A percentile compares a stretch with the other conserved stretches of the same genome.
Evolutionary conservation across 1,284 basidiomycete species (phyloP).

Genomic region (Phlebopus sp.): DNA sequence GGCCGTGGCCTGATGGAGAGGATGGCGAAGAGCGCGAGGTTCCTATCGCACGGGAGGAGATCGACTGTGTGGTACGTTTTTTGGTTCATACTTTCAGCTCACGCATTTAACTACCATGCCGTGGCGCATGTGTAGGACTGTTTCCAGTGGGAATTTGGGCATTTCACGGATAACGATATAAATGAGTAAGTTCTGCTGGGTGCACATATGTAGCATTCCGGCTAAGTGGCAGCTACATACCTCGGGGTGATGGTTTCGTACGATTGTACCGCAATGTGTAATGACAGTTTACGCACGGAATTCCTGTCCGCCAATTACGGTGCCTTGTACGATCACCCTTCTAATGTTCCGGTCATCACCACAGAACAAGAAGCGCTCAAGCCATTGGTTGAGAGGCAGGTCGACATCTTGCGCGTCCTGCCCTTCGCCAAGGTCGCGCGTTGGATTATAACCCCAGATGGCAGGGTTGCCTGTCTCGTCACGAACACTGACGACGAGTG

Average conservation of each 20-base stretch:
- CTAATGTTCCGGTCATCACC: conserved; percentile 89
- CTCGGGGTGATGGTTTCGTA: neutral
- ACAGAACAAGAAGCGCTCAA: conserved; percentile 78
- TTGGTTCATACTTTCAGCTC: neutral
- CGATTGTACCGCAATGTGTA: neutral
- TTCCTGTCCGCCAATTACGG: conserved; percentile 68
- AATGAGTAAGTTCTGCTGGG: neutral
- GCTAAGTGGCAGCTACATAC: too few relatives aligned
- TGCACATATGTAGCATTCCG: too few relatives aligned
- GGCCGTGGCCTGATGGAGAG: conserved; percentile 35
- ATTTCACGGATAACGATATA: conserved; percentile 36
- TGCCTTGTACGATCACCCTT: conserved; percentile 83
- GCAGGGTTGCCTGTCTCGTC: conserved; percentile 55
- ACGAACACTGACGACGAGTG: conserved; percentile 63
- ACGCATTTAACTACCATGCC: neutral
- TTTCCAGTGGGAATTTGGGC: conserved; percentile 70
- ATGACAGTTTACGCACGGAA: conserved; percentile 13
- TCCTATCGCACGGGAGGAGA: conserved; percentile 49
- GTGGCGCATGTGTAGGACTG: conserved; percentile 51
- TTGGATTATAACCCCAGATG: conserved; percentile 52
- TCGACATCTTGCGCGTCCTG: conserved; percentile 7
- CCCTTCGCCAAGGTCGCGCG: conserved; percentile 23
- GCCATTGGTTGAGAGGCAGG: conserved; percentile 43
- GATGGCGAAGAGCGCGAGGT: conserved; percentile 39
- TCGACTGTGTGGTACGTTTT: conserved; percentile 56